Conservation (phyloP, 75 land plant genomes). For the Larix kaempferi region DNA sequence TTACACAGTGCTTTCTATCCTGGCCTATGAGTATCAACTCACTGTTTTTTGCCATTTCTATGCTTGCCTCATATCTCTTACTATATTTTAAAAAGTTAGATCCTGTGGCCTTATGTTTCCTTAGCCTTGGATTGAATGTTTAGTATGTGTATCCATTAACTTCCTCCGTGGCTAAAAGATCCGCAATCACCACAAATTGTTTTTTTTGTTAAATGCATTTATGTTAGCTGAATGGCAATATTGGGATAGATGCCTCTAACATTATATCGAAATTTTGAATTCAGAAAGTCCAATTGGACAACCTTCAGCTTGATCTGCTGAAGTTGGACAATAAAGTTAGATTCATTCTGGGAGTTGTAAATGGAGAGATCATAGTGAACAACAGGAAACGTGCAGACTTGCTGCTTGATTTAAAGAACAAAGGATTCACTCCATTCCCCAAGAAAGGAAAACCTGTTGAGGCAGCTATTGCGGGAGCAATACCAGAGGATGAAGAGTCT, state of each 20-base stretch:
- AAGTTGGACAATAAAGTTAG: conserved; percentile 91
- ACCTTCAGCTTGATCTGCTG: conserved; percentile 61
- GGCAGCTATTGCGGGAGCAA: conserved; percentile 58
- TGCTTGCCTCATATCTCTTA: background rate
- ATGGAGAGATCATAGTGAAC: conserved; percentile 80
- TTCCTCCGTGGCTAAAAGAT: background rate
- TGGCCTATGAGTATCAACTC: background rate
- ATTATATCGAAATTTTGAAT: conserved; percentile 1
- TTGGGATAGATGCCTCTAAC: background rate
- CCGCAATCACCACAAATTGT: background rate
- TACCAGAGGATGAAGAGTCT: conserved; percentile 29
- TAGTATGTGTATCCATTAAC: too few relatives aligned
- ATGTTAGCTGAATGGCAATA: background rate
- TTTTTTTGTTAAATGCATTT: background rate
- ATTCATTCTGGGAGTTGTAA: conserved; percentile 89
- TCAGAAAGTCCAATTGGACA: conserved; percentile 67
- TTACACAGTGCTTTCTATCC: background rate
- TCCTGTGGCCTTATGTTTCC: background rate
- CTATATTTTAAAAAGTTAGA: too few relatives aligned
- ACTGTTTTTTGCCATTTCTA: background rate
- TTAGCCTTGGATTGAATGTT: background rate
- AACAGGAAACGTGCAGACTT: conserved; percentile 89
- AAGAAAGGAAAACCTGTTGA: conserved; percentile 66
- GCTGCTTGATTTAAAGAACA: conserved; percentile 64
- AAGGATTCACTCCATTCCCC: conserved; percentile 95